phyloP scores from a whole-genome alignment of 225 moss, liverwort and hornwort species.

The Bryoerythrophyllum caledonicum region DNA sequence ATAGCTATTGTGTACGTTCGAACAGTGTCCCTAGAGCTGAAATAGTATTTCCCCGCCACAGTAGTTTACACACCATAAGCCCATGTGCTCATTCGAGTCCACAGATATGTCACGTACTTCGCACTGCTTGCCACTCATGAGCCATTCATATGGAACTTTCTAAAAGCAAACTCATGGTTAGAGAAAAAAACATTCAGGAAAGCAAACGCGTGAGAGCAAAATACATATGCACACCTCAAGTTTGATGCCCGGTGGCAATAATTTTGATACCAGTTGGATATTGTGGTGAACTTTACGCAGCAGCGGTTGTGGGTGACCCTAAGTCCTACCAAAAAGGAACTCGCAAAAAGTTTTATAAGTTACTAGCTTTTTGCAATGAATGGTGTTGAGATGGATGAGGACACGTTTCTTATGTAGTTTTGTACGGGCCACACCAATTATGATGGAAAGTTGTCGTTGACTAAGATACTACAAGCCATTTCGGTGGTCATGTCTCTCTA shows the following conservation, averaged over 20 bases:
- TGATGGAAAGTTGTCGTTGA: background rate
- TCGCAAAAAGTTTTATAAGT: background rate
- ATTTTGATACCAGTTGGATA: conserved; percentile 4
- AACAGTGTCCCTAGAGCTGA: no score
- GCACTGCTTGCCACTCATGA: background rate
- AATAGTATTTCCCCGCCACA: background rate
- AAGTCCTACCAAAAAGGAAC: background rate
- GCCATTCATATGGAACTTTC: background rate
- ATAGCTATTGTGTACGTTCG: no score
- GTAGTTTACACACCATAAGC: background rate
- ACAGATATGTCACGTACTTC: background rate
- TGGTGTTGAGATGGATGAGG: background rate
- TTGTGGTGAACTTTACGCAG: background rate
- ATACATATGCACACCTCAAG: background rate
- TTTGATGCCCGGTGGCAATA: background rate
- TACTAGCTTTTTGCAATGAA: conserved; percentile 1
- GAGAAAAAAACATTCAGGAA: background rate
- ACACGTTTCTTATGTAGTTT: background rate
- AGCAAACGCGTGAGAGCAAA: no score
- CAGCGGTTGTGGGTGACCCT: background rate
- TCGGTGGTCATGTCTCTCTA: background rate
- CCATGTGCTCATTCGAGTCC: background rate
- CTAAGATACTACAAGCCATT: background rate
- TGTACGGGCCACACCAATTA: background rate
- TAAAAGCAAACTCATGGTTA: background rate